Conservation (phyloP, 331 rosid species). For the Ulmus americana region DNA sequence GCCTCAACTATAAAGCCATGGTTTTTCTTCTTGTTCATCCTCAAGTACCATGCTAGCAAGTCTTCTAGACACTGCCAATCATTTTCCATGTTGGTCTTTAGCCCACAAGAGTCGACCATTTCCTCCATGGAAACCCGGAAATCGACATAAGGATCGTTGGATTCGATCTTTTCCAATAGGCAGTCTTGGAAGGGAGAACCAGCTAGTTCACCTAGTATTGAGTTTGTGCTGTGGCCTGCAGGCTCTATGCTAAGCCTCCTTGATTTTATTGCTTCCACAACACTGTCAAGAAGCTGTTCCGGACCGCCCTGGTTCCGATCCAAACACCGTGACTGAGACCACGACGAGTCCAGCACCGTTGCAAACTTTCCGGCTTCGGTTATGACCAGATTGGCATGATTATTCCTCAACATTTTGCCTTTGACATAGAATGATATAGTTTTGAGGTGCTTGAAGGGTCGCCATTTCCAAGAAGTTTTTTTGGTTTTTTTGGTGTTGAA, state of each 20-base stretch:
- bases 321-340: constrained; percentile 4
- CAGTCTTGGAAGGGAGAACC: constrained; percentile 4
- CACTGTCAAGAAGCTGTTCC: background rate
- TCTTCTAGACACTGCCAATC: constrained; percentile 1
- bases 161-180: background rate
- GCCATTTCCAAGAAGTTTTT: constrained; percentile 10
- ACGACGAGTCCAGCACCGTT: constrained; percentile 2
- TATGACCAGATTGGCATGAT: background rate
- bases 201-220: background rate
- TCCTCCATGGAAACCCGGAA: constrained; percentile 14
- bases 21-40: constrained; percentile 12
- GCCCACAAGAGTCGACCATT: constrained; percentile 1
- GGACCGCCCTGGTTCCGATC: background rate
- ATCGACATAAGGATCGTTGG: constrained; percentile 1
- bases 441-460: constrained; percentile 6
- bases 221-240: background rate
- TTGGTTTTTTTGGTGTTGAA: constrained; percentile 4
- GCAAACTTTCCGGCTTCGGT: background rate
- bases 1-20: constrained; percentile 10
- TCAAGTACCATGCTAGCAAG: constrained; percentile 12
- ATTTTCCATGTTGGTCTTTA: background rate
- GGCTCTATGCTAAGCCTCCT: constrained; percentile 6
- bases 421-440: constrained; percentile 5
- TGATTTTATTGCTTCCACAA: background rate
- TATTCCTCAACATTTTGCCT: background rate